Percentiles rank a stretch among this genome's conserved stretches.
Evolutionary conservation across 139 green algal species (phyloP).

Genomic region (Yamagishiella unicocca): DNA sequence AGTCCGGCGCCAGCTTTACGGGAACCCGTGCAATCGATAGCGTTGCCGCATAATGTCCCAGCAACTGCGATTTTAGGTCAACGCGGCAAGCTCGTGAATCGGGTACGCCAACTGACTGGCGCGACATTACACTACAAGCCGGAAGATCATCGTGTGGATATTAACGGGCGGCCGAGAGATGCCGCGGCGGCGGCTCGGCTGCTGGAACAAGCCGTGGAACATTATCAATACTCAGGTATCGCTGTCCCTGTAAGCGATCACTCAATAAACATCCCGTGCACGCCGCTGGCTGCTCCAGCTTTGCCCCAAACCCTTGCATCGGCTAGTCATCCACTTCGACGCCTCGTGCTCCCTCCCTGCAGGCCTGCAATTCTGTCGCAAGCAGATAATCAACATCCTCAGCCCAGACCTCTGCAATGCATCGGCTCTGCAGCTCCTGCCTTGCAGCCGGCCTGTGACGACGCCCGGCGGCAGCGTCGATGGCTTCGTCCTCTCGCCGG

Average conservation of each 20-base stretch:
- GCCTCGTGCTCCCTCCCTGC: neutral
- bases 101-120: neutral
- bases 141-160: slow-evolving; percentile 31
- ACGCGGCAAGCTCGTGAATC: neutral
- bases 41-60: slow-evolving; percentile 8
- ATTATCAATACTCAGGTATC: slow-evolving; percentile 45
- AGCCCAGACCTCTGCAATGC: neutral
- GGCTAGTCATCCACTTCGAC: neutral
- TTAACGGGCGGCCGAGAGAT: neutral
- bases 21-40: neutral
- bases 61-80: slow-evolving; percentile 17
- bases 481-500: neutral
- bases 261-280: too few species aligned
- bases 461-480: neutral
- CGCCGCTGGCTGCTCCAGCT: too few species aligned
- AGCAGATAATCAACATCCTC: neutral
- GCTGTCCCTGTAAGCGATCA: too few species aligned
- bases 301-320: neutral
- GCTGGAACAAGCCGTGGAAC: neutral
- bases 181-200: slow-evolving; percentile 6
- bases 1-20: neutral
- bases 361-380: slow-evolving; percentile 15
- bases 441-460: neutral
- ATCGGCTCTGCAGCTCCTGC: neutral
- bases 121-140: neutral